Conservation (phyloP, 2,329 filamentous ascomycete species). For the Beauveria australis region DNA sequence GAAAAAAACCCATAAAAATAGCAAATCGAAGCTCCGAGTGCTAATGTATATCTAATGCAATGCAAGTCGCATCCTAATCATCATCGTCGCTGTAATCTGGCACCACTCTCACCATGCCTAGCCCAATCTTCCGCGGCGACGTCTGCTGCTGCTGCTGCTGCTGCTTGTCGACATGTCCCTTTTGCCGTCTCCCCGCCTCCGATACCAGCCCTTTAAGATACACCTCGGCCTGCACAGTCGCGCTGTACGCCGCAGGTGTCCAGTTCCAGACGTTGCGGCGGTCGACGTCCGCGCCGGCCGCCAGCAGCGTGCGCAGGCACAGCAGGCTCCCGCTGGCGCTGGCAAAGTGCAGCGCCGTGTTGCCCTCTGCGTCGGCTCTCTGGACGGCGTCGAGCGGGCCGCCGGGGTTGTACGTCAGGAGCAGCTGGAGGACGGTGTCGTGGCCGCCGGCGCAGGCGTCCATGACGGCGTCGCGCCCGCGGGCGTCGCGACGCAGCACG, state of each 20-base stretch:
- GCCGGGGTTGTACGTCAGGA: slow-evolving; percentile 52
- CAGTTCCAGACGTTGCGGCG: slow-evolving; percentile 69
- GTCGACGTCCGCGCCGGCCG: slow-evolving; percentile 68
- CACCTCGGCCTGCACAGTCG: slow-evolving; percentile 74
- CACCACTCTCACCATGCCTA: slow-evolving; percentile 37
- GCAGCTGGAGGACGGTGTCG: slow-evolving; percentile 56
- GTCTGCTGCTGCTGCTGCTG: slow-evolving; percentile 15
- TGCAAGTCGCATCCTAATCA: slow-evolving; percentile 18
- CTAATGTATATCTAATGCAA: not conserved
- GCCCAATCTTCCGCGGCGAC: slow-evolving; percentile 25
- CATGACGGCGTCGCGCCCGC: slow-evolving; percentile 66
- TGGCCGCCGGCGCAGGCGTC: slow-evolving; percentile 52
- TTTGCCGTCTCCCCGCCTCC: slow-evolving; percentile 55
- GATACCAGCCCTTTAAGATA: slow-evolving; percentile 71
- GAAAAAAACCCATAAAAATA: not conserved
- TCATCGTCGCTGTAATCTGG: slow-evolving; percentile 28
- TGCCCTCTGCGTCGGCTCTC: slow-evolving; percentile 62
- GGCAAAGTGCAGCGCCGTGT: slow-evolving; percentile 81
- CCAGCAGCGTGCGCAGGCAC: slow-evolving; percentile 66
- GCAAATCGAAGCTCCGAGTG: not conserved
- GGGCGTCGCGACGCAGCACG: slow-evolving; percentile 57
- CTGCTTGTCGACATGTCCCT: slow-evolving; percentile 32
- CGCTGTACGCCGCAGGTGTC: slow-evolving; percentile 76
- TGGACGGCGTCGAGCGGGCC: slow-evolving; percentile 46
- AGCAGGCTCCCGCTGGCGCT: slow-evolving; percentile 73